These are phyloP conservation scores for Panus rudis DNA, from an alignment of 768 basidiomycete species.

Conservation along the genomic window DNA sequence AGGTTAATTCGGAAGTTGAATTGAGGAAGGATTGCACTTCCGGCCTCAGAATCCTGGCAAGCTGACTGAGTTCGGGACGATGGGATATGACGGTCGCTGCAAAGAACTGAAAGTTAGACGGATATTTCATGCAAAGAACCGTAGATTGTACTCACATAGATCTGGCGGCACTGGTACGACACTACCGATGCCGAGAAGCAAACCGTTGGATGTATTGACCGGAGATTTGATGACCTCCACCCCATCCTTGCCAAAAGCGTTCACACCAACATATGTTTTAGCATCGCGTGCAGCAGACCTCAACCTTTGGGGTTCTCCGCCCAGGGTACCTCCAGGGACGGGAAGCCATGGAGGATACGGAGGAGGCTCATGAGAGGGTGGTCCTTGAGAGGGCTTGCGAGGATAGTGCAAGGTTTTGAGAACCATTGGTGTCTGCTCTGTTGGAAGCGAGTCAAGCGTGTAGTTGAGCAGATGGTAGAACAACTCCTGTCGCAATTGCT, in stretches of 20 bases:
- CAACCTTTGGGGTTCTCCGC: conserved; percentile 74
- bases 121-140: background rate
- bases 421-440: conserved; percentile 31
- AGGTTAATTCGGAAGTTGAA: conserved; percentile 63
- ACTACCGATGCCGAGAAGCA: conserved; percentile 65
- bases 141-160: conserved; percentile 47
- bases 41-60: conserved; percentile 62
- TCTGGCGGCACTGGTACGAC: conserved; percentile 71
- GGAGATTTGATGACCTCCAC: conserved; percentile 50
- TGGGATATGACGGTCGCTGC: conserved; percentile 55
- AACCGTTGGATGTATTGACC: conserved; percentile 64
- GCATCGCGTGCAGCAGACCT: conserved; percentile 48
- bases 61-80: conserved; percentile 62
- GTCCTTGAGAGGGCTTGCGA: conserved; percentile 39
- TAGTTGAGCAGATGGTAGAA: conserved; percentile 93
- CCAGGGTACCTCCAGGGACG: conserved; percentile 72
- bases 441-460: conserved; percentile 44
- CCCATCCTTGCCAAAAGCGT: conserved; percentile 77
- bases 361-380: conserved; percentile 61
- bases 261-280: conserved; percentile 56
- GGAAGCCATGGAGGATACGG: conserved; percentile 85
- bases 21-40: conserved; percentile 53
- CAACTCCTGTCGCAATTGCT: conserved; percentile 80
- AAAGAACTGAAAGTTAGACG: conserved; percentile 1
- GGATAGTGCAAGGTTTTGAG: conserved; percentile 70